Percentiles rank a stretch among this genome's conserved stretches.
These are phyloP conservation scores for Discostella pseudostelligera DNA, from an alignment of 108 stramenopile genomes.

Conservation along the genomic window DNA sequence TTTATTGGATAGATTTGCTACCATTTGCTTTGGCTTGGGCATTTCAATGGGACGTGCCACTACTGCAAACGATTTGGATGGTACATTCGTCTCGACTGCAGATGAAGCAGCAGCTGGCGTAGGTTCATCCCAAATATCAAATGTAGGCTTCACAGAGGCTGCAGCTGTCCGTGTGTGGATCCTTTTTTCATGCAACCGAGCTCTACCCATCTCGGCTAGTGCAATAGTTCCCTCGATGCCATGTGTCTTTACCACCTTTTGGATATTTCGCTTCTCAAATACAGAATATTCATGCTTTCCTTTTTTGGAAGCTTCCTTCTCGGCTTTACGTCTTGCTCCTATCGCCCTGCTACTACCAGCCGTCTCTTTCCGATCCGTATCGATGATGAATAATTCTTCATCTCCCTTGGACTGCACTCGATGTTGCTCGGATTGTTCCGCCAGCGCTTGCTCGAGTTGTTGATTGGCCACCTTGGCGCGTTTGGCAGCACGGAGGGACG, in stretches of 20 bases:
- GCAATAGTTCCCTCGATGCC: slow-evolving; percentile 35
- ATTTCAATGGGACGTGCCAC: too few relatives aligned
- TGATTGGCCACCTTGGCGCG: slow-evolving; percentile 49
- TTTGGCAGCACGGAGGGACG: slow-evolving; percentile 60
- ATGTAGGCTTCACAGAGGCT: slow-evolving; percentile 42
- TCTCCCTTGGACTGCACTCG: slow-evolving; percentile 50
- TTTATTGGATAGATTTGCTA: slow-evolving; percentile 23
- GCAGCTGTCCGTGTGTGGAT: slow-evolving; percentile 37
- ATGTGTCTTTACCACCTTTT: slow-evolving; percentile 52
- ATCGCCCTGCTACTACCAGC: neutral
- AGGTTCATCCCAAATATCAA: slow-evolving; percentile 58
- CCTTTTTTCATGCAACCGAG: slow-evolving; percentile 32
- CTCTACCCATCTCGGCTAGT: slow-evolving; percentile 40
- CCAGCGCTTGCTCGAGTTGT: slow-evolving; percentile 53
- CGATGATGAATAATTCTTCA: slow-evolving; percentile 78
- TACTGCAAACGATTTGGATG: neutral
- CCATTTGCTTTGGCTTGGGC: neutral
- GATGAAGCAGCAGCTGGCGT: slow-evolving; percentile 27
- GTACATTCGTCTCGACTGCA: neutral
- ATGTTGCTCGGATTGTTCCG: slow-evolving; percentile 48
- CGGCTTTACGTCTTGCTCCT: slow-evolving; percentile 15
- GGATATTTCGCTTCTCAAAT: slow-evolving; percentile 57
- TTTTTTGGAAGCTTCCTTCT: slow-evolving; percentile 25
- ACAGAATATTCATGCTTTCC: slow-evolving; percentile 49
- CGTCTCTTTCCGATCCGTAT: slow-evolving; percentile 47